A percentile compares a stretch with the other conserved stretches of the same genome.
Evolutionary conservation across 805 yeast genomes (phyloP).

Genomic region (Ogataea minuta): DNA sequence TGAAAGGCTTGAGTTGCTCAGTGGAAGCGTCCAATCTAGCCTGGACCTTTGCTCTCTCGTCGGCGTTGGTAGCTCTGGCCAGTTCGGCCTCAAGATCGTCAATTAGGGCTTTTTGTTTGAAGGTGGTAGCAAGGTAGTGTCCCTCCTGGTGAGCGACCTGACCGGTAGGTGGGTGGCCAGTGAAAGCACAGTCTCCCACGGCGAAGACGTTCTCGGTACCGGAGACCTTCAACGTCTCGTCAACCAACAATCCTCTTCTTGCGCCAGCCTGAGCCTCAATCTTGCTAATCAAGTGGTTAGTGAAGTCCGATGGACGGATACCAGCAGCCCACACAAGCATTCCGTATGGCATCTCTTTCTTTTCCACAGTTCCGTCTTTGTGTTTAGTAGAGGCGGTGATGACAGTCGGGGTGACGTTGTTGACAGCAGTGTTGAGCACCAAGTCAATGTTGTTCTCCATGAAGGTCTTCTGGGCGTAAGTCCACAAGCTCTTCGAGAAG

Average conservation of each 20-base stretch:
- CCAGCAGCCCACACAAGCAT: constrained; percentile 59
- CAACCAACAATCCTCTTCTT: constrained; percentile 51
- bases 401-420: constrained; percentile 43
- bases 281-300: constrained; percentile 41
- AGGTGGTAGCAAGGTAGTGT: constrained; percentile 43
- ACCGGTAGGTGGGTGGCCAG: constrained; percentile 55
- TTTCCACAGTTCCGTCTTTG: constrained; percentile 41
- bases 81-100: constrained; percentile 42
- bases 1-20: constrained; percentile 36
- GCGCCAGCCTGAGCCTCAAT: constrained; percentile 52
- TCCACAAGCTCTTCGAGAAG: constrained; percentile 50
- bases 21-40: constrained; percentile 38
- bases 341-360: constrained; percentile 49
- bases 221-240: constrained; percentile 47
- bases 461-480: constrained; percentile 51
- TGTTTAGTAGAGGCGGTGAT: constrained; percentile 43
- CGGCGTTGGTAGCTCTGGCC: constrained; percentile 38
- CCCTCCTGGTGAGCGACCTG: constrained; percentile 60
- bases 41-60: constrained; percentile 40
- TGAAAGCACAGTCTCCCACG: constrained; percentile 56
- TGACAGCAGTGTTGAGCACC: constrained; percentile 48
- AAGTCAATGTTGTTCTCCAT: constrained; percentile 48
- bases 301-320: constrained; percentile 51
- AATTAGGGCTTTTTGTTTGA: constrained; percentile 42
- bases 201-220: constrained; percentile 50